Conservation (phyloP, 306 rosid species). For the Mimosa pudica region DNA sequence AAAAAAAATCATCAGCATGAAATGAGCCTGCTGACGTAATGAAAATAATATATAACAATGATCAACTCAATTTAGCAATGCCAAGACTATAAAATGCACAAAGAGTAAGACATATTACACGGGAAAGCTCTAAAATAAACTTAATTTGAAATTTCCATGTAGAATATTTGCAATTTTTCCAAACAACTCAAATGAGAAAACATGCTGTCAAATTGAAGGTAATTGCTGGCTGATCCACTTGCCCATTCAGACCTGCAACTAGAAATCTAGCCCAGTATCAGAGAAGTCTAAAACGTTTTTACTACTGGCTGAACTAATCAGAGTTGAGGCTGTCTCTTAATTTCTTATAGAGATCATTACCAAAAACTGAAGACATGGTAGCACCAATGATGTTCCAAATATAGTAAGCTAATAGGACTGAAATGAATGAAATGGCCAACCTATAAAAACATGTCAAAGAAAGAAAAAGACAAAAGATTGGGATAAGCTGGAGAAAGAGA, state of each 20-base stretch:
- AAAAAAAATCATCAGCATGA: conserved; percentile 24
- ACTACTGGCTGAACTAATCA: not conserved
- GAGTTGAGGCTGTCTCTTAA: not conserved
- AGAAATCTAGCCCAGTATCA: not conserved
- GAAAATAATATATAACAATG: conserved; percentile 22
- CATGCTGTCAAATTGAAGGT: not conserved
- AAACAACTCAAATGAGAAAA: conserved; percentile 5
- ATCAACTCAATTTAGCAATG: conserved; percentile 15
- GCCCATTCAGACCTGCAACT: not conserved
- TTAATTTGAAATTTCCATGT: not conserved
- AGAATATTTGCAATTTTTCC: not conserved
- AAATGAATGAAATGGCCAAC: not conserved
- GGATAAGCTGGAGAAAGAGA: not conserved
- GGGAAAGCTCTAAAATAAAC: not conserved
- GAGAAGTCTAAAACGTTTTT: not conserved
- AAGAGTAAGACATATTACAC: conserved; percentile 5
- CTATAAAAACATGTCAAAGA: not conserved
- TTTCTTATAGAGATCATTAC: not conserved
- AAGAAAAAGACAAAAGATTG: not conserved
- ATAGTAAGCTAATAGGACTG: not conserved
- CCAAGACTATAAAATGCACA: conserved; percentile 1
- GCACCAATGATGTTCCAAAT: not conserved
- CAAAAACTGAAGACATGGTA: not conserved
- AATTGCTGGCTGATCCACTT: not conserved
- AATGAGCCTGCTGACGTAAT: conserved; percentile 32